Conservation (phyloP, 2,329 filamentous ascomycete species). For the Monosporascus sp. region DNA sequence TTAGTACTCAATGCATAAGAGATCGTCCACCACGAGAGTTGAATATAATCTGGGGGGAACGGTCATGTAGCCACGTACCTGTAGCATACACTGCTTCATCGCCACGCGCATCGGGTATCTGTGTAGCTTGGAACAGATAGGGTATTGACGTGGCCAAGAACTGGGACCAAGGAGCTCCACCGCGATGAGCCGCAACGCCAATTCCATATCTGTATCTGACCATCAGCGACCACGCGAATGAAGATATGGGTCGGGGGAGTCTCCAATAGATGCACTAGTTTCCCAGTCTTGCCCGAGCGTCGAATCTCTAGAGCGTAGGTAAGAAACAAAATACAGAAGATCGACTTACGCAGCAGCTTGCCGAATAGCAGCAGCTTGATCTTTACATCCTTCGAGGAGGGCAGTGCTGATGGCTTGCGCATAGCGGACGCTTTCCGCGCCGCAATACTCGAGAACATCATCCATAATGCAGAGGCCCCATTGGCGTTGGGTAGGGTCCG, state of each 20-base stretch:
- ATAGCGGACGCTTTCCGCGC: constrained; percentile 80
- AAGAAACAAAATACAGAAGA: not conserved
- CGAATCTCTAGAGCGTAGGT: no score
- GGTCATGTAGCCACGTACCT: constrained; percentile 14
- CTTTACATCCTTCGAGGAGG: constrained; percentile 78
- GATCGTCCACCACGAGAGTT: not conserved
- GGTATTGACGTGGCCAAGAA: constrained; percentile 79
- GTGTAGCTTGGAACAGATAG: constrained; percentile 77
- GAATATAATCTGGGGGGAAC: not conserved
- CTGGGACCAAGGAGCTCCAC: constrained; percentile 78
- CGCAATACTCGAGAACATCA: constrained; percentile 96
- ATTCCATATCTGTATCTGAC: constrained; percentile 59
- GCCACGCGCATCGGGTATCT: constrained; percentile 72
- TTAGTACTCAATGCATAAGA: not conserved
- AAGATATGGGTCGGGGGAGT: no score
- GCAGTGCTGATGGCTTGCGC: constrained; percentile 81
- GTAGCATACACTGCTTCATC: constrained; percentile 97
- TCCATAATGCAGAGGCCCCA: constrained; percentile 99
- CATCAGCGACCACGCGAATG: not conserved
- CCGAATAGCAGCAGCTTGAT: constrained; percentile 81
- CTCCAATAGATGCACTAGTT: no score
- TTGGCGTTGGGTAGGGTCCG: constrained; percentile 86
- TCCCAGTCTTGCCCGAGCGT: no score
- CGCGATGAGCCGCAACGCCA: constrained; percentile 89
- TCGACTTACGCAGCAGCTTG: constrained; percentile 74